Base-by-base conservation (phyloP, 2,329 filamentous ascomycete species). In the Acrodontium crateriforme region DNA sequence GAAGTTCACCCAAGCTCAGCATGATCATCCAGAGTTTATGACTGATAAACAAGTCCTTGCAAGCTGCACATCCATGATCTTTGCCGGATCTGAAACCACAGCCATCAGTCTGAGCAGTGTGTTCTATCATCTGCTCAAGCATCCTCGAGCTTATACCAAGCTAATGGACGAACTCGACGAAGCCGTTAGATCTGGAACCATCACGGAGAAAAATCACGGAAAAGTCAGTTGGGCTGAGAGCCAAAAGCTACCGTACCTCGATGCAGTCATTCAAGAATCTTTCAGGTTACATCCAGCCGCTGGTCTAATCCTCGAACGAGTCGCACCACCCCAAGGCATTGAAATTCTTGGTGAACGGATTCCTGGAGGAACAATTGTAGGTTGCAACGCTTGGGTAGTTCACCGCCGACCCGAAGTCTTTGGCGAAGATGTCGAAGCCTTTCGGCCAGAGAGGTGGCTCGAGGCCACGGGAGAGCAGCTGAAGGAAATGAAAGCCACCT, bases 31-130 rank as follows among this genome's bases (percentile, higher is more conserved):
- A 0, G 69, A 74, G 2, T 77, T 82, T 53, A 80, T 83, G 73
- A 72, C 63, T 14, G 72, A 81, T 42, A 63, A 62, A 3, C 62
- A 78, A 6, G 76, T 82, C 8, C 69, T 78, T 38, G 74, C 74
- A 5, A 76, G 78, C 56, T 75, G 74, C 27, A 69, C 75, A n/a
- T 72, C 64, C 32, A 80, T 80, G 75, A 58, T 63, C 36, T 69
- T 78, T 40, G 81, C 81, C 1, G 79, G 80, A 3, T 77, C 71
- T 2, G 81, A 89, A 52, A 87, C 80, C 1, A 87, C 80, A 0
- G 79, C 77, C 20, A 85, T 85, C 45, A 72, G 69, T 5, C 62
- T 85, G 0, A 69, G 69, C 5, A 65, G 73, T 5, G 67, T 84
- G 0, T 80, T 87, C 44, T 85, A 85, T 54, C 74, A 73, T 50